A percentile compares a stretch with the other conserved stretches of the same genome.
Evolutionary conservation across 2,329 filamentous ascomycete species (phyloP).

Genomic region (Aspergillus sergii): DNA sequence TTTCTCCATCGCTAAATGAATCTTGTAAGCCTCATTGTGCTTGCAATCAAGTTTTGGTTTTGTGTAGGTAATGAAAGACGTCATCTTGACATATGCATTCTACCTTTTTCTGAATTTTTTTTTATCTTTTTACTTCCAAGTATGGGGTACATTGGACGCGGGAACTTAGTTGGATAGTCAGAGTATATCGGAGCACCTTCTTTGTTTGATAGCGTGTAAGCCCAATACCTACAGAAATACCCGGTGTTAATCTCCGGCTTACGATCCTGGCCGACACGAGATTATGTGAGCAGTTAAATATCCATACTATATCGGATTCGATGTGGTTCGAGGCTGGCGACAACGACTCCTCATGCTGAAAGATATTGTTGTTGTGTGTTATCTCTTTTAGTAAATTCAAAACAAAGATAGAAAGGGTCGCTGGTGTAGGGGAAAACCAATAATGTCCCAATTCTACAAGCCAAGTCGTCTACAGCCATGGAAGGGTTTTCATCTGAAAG

Average conservation of each 20-base stretch:
- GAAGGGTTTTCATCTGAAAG: background rate
- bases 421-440: background rate
- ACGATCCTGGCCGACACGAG: background rate
- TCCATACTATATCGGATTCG: background rate
- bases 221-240: background rate
- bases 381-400: background rate
- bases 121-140: background rate
- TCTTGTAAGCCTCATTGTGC: background rate
- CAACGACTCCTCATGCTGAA: background rate
- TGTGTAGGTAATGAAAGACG: background rate
- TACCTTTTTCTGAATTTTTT: background rate
- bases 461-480: background rate
- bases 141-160: background rate
- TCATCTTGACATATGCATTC: background rate
- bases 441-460: background rate
- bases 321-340: background rate
- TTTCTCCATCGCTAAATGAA: background rate
- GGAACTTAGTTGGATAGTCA: background rate
- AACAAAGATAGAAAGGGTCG: background rate
- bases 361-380: background rate
- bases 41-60: background rate
- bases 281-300: background rate
- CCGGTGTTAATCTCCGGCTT: constrained; percentile 1
- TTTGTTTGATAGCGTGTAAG: background rate
- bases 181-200: background rate